Base-by-base conservation (phyloP, 2,329 filamentous ascomycete species). In the Ceratocystis smalleyi region DNA sequence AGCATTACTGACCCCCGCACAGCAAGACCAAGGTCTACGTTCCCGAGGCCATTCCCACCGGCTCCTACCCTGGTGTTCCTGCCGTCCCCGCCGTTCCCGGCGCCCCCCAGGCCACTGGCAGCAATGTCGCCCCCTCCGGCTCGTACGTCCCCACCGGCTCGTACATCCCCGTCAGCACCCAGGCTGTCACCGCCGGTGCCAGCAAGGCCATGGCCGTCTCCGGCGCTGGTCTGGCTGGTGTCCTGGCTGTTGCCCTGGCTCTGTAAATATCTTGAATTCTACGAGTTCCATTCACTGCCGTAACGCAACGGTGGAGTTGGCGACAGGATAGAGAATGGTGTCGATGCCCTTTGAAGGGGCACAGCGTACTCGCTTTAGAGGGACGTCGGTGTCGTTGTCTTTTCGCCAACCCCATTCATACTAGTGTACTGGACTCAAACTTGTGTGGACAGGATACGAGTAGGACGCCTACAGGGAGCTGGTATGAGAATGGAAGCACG, bases 151-250 rank as follows among this genome's bases (percentile, higher is more conserved):
- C 67, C 55, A 70, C 71, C 65, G 69, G 73, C 61, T 67, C 71
- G 62, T 65, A 70, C 68, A 67, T 68, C 67, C 79, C 81, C 64
- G 80, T 78, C 68, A 80, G 78, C 75, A 82, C 81, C 68, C 35
- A 40, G 63, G 66, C 70, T 68, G 67, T 68, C 67, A 79, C 81
- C 64, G 80, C 78, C 68, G 80, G 78, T 75, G 82, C 81, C 68
- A 79, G 76, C 77, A 82, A 81, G 77, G 74, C 74, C 68, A 78
- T 78, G 69, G 79, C 76, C 71, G 73, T 83, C 70, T 83, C 81
- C 51, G 82, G 81, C 68, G 83, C 79, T 67, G 80, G 77, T 69
- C 79, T 85, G 70, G 82, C 80, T 69, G 82, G 79, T 77, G 73
- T 84, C 69, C 62, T 67, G 62, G 65, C 65, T 27, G 76, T 84